Evolutionary conservation across 2,329 filamentous ascomycete genomes (phyloP).

Genomic region (Nothophaeocryptopus gaeumannii): DNA sequence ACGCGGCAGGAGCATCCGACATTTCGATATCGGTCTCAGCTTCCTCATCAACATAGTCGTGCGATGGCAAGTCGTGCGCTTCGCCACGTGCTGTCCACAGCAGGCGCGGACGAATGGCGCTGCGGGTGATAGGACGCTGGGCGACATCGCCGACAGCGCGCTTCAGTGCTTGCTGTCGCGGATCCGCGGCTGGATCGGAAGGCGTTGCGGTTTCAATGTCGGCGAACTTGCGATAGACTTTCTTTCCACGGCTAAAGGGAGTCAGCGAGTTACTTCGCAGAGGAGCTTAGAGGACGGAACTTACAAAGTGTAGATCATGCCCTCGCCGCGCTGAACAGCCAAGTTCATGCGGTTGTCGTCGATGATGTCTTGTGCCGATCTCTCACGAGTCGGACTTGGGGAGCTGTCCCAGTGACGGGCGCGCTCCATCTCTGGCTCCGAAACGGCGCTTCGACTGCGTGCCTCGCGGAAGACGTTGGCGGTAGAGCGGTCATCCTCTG

Average conservation of each 20-base stretch:
- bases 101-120: conserved; percentile 68
- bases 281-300: conserved; percentile 38
- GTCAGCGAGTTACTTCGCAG: conserved; percentile 25
- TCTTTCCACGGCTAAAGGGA: conserved; percentile 68
- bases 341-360: conserved; percentile 57
- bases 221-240: conserved; percentile 68
- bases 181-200: conserved; percentile 33
- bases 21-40: conserved; percentile 53
- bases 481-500: conserved; percentile 61
- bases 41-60: conserved; percentile 58
- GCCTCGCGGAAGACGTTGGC: conserved; percentile 70
- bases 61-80: conserved; percentile 43
- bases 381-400: conserved; percentile 33
- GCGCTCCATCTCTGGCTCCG: conserved; percentile 41
- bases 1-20: conserved; percentile 15
- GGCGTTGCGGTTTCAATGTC: conserved; percentile 33
- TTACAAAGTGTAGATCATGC: conserved; percentile 75
- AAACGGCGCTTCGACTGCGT: conserved; percentile 12
- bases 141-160: conserved; percentile 40
- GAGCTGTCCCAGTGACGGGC: conserved; percentile 24
- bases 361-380: conserved; percentile 56
- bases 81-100: conserved; percentile 42
- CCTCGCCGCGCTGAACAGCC: conserved; percentile 64
- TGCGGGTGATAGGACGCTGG: conserved; percentile 59
- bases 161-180: conserved; percentile 32